Base-by-base conservation (phyloP, 2,329 filamentous ascomycete species). In the Colletotrichum sp. region DNA sequence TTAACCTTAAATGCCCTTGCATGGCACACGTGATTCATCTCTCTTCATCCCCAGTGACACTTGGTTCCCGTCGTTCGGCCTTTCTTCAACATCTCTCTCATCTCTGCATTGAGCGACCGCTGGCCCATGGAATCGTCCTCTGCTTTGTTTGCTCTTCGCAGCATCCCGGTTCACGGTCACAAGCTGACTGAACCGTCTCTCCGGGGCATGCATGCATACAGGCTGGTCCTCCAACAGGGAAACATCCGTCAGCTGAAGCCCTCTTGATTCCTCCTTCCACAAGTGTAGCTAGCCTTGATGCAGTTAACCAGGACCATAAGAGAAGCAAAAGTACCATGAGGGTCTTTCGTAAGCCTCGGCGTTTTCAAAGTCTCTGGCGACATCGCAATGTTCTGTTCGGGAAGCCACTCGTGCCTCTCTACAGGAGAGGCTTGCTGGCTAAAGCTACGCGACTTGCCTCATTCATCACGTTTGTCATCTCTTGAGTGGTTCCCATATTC, bases 1-100 rank as follows among this genome's bases (percentile, higher is more conserved):
- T 64, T 72, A 75, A 75, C 68, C 72, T 75, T 75, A 75, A 67
- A 61, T 60, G 18, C 30, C 28, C 30, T n/a, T 60, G 34, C 25
- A 36, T 12, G 22, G 13, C 18, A 22, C 72, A 75, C 72, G 72
- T 75, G 72, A 75, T 16, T 8, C 58, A 10, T 61, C 58, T 27
- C 55, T 43, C 55, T 28, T 64, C 34, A 25, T 32, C 30, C n/a
- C 43, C n/a, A 52, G 43, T 52, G 43, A 13, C 43, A 52, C 1
- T 22, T 48, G 43, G 13, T 34, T 25, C 28, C n/a, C n/a, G 10
- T 39, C 32, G 30, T 22, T 36, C 34, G 13, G 12, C 60, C 0
- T 34, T 28, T 8, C n/a, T 16, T 32, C 65, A n/a, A 18, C 30
- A 55, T 30, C 9, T 18, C 34, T 70, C 56, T 56, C 22, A 2